Evolutionary conservation across 805 yeast species (phyloP).

Genomic region (Yarrowia sp.): DNA sequence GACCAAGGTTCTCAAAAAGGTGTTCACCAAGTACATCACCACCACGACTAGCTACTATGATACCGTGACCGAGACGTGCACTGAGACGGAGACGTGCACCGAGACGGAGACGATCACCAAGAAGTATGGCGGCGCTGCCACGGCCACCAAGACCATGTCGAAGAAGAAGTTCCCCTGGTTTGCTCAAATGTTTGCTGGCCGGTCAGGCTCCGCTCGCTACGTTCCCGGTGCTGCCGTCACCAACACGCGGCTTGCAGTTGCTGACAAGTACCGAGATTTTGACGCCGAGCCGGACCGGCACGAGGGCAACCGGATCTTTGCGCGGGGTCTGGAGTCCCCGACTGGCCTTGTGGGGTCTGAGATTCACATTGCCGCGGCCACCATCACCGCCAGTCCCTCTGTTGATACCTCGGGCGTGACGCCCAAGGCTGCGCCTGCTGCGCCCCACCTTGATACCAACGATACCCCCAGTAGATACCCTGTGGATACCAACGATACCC

Average conservation of each 20-base stretch:
- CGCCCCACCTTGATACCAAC: background rate
- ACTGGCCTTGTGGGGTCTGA: background rate
- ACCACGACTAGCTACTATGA: background rate
- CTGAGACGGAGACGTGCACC: background rate
- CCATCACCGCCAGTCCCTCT: background rate
- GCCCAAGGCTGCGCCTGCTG: background rate
- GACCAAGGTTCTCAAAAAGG: slow-evolving; percentile 12
- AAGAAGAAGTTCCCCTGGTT: slow-evolving; percentile 21
- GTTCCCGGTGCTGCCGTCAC: slow-evolving; percentile 3
- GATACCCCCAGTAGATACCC: slow-evolving; percentile 14
- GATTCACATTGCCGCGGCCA: background rate
- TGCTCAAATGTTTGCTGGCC: background rate
- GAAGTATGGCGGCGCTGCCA: background rate
- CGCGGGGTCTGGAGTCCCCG: background rate
- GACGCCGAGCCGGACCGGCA: background rate
- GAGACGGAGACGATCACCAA: slow-evolving; percentile 7
- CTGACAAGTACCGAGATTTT: slow-evolving; percentile 1
- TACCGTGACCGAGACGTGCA: background rate
- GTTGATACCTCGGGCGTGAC: background rate
- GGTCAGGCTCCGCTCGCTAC: background rate
- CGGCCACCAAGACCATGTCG: slow-evolving; percentile 2
- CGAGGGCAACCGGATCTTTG: background rate
- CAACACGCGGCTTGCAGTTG: background rate
- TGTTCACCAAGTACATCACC: slow-evolving; percentile 7
- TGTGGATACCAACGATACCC: background rate